Evolutionary conservation across 805 yeast genomes (phyloP).

Genomic region (Yarrowia alimentaria): DNA sequence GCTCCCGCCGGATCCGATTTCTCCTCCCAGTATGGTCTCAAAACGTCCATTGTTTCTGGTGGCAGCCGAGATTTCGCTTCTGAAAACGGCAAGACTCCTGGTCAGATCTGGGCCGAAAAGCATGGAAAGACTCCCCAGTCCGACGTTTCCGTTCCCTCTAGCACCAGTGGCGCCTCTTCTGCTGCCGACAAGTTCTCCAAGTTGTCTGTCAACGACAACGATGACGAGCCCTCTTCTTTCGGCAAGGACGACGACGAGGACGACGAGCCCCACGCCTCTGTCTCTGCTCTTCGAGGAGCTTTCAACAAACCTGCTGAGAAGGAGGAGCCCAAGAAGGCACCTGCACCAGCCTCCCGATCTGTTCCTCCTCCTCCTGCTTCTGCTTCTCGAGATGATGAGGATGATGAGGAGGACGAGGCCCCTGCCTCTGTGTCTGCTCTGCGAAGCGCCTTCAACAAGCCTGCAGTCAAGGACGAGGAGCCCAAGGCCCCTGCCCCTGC

Average conservation of each 20-base stretch:
- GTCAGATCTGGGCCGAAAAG: constrained; percentile 93
- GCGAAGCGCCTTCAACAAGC: constrained; percentile 13
- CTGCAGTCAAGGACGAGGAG: constrained; percentile 4
- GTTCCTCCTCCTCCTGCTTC: constrained; percentile 36
- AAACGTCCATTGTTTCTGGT: constrained; percentile 43
- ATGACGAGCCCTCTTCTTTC: constrained; percentile 36
- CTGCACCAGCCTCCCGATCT: constrained; percentile 29
- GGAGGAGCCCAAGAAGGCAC: constrained; percentile 18
- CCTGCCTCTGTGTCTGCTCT: constrained; percentile 18
- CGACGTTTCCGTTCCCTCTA: constrained; percentile 20
- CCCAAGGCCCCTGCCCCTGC: constrained; percentile 25
- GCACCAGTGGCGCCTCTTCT: constrained; percentile 36
- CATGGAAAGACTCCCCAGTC: constrained; percentile 52
- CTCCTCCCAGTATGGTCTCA: constrained; percentile 41
- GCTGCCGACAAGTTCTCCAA: constrained; percentile 28
- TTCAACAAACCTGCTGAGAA: constrained; percentile 12
- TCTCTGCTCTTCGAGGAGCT: constrained; percentile 19
- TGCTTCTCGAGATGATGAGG: constrained; percentile 31
- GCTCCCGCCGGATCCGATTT: constrained; percentile 39
- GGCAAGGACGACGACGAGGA: constrained; percentile 15
- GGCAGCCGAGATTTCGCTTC: constrained; percentile 59
- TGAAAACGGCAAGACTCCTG: constrained; percentile 83
- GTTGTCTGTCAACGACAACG: constrained; percentile 36
- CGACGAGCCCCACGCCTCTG: constrained; percentile 8
- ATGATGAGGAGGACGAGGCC: constrained; percentile 17